Percentiles rank a stretch among this genome's conserved stretches.
Conservation (phyloP, 805 yeast species). For the Teunomyces kruisii region DNA sequence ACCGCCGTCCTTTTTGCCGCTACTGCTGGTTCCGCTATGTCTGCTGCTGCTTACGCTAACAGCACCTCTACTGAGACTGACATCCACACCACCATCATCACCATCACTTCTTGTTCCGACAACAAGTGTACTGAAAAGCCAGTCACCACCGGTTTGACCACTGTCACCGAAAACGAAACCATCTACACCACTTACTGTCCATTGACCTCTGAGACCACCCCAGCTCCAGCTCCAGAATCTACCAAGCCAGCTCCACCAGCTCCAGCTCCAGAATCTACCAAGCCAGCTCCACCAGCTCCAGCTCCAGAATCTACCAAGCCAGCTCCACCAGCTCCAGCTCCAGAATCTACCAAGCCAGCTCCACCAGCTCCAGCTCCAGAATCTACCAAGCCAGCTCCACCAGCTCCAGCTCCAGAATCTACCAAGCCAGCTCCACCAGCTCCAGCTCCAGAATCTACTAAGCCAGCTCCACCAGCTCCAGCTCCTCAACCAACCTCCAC, state of each 20-base stretch:
- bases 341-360: constrained; percentile 3
- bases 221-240: constrained; percentile 11
- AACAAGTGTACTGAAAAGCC: constrained; percentile 21
- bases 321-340: constrained; percentile 4
- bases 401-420: constrained; percentile 9
- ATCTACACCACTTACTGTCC: constrained; percentile 26
- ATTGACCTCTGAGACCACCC: constrained; percentile 26
- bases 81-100: constrained; percentile 22
- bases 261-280: constrained; percentile 9
- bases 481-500: not conserved
- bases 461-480: constrained; percentile 4
- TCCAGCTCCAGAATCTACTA: constrained; percentile 4
- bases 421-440: constrained; percentile 4
- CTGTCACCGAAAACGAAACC: constrained; percentile 19
- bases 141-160: constrained; percentile 24
- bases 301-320: constrained; percentile 8
- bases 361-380: constrained; percentile 3
- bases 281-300: constrained; percentile 12
- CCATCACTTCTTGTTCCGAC: constrained; percentile 29
- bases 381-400: constrained; percentile 10
- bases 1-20: constrained; percentile 24
- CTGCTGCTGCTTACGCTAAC: constrained; percentile 31
- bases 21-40: constrained; percentile 21
- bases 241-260: constrained; percentile 9
- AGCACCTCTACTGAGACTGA: constrained; percentile 15